phyloP scores from a whole-genome alignment of 2,329 filamentous ascomycete genomes.

The Tolypocladium inflatum region DNA sequence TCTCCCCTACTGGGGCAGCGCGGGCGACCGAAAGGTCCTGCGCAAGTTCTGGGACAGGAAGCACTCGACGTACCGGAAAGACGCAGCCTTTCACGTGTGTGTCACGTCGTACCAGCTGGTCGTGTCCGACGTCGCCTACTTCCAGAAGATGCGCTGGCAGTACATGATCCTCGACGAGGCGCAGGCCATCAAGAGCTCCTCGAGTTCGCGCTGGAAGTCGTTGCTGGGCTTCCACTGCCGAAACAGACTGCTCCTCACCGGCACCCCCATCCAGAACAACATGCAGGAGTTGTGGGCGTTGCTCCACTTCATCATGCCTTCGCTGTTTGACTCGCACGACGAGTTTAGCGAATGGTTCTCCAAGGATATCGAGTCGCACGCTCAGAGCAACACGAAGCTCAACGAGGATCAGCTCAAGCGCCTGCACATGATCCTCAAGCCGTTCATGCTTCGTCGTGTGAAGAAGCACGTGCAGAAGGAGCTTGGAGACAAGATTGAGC shows the following conservation, averaged over 20 bases:
- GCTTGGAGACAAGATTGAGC: constrained; percentile 95
- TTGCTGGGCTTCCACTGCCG: constrained; percentile 89
- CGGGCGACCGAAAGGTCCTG: constrained; percentile 86
- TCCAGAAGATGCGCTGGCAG: constrained; percentile 99
- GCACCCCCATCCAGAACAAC: constrained; percentile 98
- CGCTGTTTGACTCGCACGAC: constrained; percentile 87
- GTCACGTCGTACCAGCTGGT: constrained; percentile 97
- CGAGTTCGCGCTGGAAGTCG: constrained; percentile 95
- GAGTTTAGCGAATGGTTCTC: constrained; percentile 93
- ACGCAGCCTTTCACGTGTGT: constrained; percentile 90
- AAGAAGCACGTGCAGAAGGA: constrained; percentile 99
- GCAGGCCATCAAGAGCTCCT: constrained; percentile 96
- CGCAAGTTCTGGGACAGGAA: constrained; percentile 99
- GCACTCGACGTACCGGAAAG: constrained; percentile 88
- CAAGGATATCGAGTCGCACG: constrained; percentile 95
- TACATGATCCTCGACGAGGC: constrained; percentile 99
- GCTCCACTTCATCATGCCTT: constrained; percentile 99
- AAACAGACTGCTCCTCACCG: constrained; percentile 85
- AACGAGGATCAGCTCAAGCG: constrained; percentile 97
- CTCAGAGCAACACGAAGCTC: constrained; percentile 97
- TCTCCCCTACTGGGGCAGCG: constrained; percentile 93
- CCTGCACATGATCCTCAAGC: constrained; percentile 97
- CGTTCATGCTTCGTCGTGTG: constrained; percentile 98
- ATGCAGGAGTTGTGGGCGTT: constrained; percentile 99
- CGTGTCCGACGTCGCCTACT: constrained; percentile 91